A percentile compares a stretch with the other conserved stretches of the same genome.
Conservation (phyloP, 306 rosid species). For the Vigna nakashimae region DNA sequence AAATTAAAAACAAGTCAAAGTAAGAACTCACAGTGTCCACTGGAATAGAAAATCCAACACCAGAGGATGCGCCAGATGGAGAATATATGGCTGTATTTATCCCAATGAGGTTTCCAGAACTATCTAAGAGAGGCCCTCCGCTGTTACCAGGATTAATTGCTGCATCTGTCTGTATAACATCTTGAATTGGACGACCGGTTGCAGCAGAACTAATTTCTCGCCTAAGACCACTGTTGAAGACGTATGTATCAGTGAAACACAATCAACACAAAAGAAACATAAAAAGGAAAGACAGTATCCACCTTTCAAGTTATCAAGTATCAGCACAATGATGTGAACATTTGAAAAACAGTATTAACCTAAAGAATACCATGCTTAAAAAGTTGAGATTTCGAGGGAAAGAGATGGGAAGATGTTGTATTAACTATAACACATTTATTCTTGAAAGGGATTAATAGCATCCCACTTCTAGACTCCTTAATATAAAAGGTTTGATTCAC, state of each 20-base stretch:
- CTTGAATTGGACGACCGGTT: conserved; percentile 98
- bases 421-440: neutral
- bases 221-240: conserved; percentile 80
- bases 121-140: conserved; percentile 98
- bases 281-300: conserved; percentile 1
- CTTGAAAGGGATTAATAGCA: conserved; percentile 13
- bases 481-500: too few species aligned
- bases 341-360: neutral
- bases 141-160: conserved; percentile 99
- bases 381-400: conserved; percentile 18
- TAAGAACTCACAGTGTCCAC: conserved; percentile 86
- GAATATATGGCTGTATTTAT: conserved; percentile 98
- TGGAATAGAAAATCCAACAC: conserved; percentile 98
- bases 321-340: neutral
- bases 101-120: conserved; percentile 94
- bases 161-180: conserved; percentile 99
- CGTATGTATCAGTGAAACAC: conserved; percentile 35
- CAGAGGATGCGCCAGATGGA: conserved; percentile 97
- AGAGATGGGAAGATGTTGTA: neutral
- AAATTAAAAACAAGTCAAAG: conserved; percentile 9
- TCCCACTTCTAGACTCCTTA: conserved; percentile 12
- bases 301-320: conserved; percentile 12
- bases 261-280: conserved; percentile 14
- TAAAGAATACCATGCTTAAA: conserved; percentile 15
- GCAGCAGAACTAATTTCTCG: conserved; percentile 99